Percentiles rank a stretch among this genome's conserved stretches.
Conservation (phyloP, 176 grass and related monocot species). For the Melocanna baccifera region DNA sequence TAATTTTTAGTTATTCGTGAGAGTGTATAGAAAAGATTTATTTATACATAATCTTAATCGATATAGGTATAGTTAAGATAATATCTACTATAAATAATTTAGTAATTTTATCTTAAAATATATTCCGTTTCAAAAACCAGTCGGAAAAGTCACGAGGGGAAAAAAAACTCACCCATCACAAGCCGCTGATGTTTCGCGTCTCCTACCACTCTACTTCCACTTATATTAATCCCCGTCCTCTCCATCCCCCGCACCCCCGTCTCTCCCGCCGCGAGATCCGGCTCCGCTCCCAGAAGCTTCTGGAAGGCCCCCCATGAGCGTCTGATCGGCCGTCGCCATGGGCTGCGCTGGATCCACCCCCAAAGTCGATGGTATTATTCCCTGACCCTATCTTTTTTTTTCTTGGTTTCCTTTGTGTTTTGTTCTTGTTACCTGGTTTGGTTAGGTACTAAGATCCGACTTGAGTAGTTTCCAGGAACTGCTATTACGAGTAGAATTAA, state of each 20-base stretch:
- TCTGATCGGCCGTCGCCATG: conserved; percentile 48
- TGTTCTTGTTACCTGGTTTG: neutral
- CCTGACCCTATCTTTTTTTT: conserved; percentile 17
- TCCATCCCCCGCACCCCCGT: neutral
- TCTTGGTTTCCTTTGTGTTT: neutral
- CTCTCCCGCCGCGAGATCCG: conserved; percentile 27
- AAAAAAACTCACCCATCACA: conserved; percentile 6
- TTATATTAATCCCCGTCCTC: conserved; percentile 33
- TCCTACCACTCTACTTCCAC: conserved; percentile 15
- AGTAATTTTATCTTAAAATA: too few relatives aligned
- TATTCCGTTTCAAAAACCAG: too few relatives aligned
- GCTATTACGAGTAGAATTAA: neutral
- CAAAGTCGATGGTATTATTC: conserved; percentile 47
- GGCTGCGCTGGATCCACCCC: conserved; percentile 90
- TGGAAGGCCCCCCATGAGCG: conserved; percentile 30
- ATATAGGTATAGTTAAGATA: too few relatives aligned
- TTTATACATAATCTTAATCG: too few relatives aligned
- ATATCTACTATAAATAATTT: too few relatives aligned
- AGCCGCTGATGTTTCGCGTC: conserved; percentile 20
- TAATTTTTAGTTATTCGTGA: too few relatives aligned
- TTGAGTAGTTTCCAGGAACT: neutral
- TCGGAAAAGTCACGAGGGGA: too few relatives aligned
- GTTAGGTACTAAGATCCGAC: neutral
- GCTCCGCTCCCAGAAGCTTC: conserved; percentile 24
- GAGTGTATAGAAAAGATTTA: too few relatives aligned